Conservation (phyloP, 2,329 filamentous ascomycete species). For the Fusarium nisikadoi region DNA sequence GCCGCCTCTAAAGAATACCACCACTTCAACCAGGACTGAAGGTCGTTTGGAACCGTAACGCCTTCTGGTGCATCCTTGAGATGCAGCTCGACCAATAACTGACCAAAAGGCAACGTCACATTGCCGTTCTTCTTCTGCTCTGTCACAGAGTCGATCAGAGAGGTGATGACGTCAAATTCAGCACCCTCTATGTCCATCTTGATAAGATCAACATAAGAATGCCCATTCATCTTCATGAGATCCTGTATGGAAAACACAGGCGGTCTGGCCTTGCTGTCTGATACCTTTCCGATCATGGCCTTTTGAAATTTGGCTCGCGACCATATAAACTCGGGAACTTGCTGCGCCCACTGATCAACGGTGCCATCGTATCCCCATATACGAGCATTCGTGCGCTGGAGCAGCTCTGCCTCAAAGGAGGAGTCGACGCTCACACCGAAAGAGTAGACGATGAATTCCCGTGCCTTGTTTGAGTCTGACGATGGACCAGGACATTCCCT, state of each 20-base stretch:
- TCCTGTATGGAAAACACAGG: background rate
- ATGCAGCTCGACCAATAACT: background rate
- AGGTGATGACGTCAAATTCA: background rate
- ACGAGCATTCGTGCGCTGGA: background rate
- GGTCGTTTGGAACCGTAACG: background rate
- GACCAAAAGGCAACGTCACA: background rate
- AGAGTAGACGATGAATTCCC: background rate
- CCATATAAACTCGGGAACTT: background rate
- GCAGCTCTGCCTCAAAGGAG: background rate
- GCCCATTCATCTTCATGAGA: background rate
- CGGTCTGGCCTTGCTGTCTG: background rate
- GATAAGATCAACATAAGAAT: background rate
- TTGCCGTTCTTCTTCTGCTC: background rate
- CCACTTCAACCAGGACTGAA: background rate
- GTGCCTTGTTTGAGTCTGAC: background rate
- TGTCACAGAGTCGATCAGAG: background rate
- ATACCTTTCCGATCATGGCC: background rate
- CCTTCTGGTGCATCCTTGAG: background rate
- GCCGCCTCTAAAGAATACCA: background rate
- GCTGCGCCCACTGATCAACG: background rate
- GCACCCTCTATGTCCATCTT: conserved; percentile 4
- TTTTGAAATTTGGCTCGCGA: background rate
- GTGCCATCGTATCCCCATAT: conserved; percentile 1
- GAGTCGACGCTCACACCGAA: background rate
- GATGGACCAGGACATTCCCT: background rate